Conservation (phyloP, 345 rosid species). For the Brassica nigra region DNA sequence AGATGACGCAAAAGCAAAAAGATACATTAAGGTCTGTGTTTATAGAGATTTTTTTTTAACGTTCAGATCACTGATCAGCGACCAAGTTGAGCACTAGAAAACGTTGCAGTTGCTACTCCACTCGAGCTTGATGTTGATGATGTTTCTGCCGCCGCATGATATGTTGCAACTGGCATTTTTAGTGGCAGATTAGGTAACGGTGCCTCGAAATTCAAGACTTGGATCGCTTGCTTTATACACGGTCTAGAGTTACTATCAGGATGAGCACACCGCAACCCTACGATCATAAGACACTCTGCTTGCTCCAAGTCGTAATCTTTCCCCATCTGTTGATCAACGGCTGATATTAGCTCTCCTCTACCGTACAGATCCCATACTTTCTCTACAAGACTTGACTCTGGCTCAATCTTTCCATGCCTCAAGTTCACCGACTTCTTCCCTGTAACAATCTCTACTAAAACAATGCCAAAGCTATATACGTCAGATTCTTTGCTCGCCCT, state of each 20-base stretch:
- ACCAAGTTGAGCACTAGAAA: conserved; percentile 12
- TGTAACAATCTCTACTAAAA: conserved; percentile 35
- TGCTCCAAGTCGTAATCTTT: conserved; percentile 40
- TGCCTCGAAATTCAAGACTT: conserved; percentile 47
- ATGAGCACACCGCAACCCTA: conserved; percentile 61
- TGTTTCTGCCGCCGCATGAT: conserved; percentile 10
- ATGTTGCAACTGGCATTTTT: conserved; percentile 43
- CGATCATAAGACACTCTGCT: conserved; percentile 42
- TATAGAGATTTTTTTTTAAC: neutral
- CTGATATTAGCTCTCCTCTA: conserved; percentile 15
- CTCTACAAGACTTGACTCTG: conserved; percentile 24
- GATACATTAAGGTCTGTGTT: neutral
- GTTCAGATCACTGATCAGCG: neutral
- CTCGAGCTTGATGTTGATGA: conserved; percentile 21
- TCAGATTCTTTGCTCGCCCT: too few relatives aligned
- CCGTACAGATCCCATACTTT: neutral
- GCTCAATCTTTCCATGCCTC: conserved; percentile 46
- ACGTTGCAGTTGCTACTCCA: conserved; percentile 9
- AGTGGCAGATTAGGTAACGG: conserved; percentile 46
- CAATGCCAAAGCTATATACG: conserved; percentile 42
- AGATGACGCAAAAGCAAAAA: neutral
- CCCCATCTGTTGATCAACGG: conserved; percentile 40
- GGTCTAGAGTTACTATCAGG: conserved; percentile 47
- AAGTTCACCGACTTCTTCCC: conserved; percentile 38
- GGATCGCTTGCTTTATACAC: conserved; percentile 48